These are phyloP conservation scores for Candida ovalis DNA, from an alignment of 805 yeast genomes.

Conservation along the genomic window DNA sequence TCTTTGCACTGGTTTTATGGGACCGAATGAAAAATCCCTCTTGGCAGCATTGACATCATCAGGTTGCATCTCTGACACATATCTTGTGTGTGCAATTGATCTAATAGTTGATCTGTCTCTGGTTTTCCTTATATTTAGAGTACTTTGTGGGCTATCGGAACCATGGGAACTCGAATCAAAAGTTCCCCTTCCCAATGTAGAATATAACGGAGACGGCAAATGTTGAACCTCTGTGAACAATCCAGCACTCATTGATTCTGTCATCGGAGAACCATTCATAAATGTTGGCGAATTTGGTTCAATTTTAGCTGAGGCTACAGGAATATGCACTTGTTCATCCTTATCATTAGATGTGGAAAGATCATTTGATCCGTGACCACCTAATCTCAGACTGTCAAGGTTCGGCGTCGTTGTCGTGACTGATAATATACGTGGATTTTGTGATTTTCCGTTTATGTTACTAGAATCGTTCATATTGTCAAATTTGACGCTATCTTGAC, in stretches of 20 bases:
- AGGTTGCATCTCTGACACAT: slow-evolving; percentile 15
- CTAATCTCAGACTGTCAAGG: neutral
- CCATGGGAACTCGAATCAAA: neutral
- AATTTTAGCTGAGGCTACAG: neutral
- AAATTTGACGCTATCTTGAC: neutral
- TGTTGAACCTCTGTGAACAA: slow-evolving; percentile 15
- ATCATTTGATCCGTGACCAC: neutral
- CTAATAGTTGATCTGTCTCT: neutral
- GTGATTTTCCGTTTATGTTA: too few relatives aligned
- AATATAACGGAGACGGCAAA: slow-evolving; percentile 22
- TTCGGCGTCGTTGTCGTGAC: neutral
- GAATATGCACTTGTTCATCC: neutral
- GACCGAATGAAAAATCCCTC: slow-evolving; percentile 12
- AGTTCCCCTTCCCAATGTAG: neutral
- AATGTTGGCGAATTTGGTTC: neutral
- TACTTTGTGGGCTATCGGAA: neutral
- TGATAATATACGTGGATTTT: too few relatives aligned
- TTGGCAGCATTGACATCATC: slow-evolving; percentile 2
- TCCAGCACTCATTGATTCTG: slow-evolving; percentile 1
- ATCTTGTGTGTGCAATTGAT: neutral
- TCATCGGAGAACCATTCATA: neutral
- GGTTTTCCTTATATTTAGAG: slow-evolving; percentile 6
- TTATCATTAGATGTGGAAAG: neutral
- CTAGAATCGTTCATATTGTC: too few relatives aligned
- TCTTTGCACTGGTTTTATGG: slow-evolving; percentile 27